Conservation (phyloP, 345 rosid genomes). For the Draba incana region DNA sequence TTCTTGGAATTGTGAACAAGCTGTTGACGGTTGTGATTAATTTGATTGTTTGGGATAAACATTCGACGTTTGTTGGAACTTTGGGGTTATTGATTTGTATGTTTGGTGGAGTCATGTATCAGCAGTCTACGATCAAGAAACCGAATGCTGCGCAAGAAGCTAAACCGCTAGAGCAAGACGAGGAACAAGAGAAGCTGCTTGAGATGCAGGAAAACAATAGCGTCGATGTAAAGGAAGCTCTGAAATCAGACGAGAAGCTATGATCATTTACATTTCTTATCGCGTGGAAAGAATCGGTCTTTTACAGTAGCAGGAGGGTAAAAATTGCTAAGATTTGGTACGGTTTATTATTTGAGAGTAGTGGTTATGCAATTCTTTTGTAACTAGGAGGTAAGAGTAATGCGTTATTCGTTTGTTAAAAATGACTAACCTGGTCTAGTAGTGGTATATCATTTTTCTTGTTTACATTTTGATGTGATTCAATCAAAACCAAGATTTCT, state of each 20-base stretch:
- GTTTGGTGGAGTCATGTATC: constrained; percentile 90
- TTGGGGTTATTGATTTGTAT: constrained; percentile 89
- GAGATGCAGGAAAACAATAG: constrained; percentile 62
- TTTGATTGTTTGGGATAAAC: constrained; percentile 90
- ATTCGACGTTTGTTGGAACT: constrained; percentile 78
- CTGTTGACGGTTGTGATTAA: constrained; percentile 87
- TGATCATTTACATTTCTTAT: constrained; percentile 17
- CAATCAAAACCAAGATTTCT: background rate
- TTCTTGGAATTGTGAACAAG: constrained; percentile 97
- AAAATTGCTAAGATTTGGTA: background rate
- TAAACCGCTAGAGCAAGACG: constrained; percentile 52
- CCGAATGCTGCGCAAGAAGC: constrained; percentile 56
- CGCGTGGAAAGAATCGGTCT: background rate
- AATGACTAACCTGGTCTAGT: constrained; percentile 6
- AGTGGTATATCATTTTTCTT: constrained; percentile 18
- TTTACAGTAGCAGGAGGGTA: background rate
- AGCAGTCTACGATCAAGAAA: constrained; percentile 75
- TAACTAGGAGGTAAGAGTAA: constrained; percentile 30
- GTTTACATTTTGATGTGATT: constrained; percentile 23
- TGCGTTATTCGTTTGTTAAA: constrained; percentile 8
- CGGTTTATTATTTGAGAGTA: background rate
- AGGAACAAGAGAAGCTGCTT: constrained; percentile 70
- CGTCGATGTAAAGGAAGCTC: constrained; percentile 40
- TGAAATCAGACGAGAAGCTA: constrained; percentile 36
- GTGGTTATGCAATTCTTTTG: constrained; percentile 41